These are phyloP conservation scores for Colletotrichum neosansevieriae DNA, from an alignment of 2,329 filamentous ascomycete species.

Conservation along the genomic window DNA sequence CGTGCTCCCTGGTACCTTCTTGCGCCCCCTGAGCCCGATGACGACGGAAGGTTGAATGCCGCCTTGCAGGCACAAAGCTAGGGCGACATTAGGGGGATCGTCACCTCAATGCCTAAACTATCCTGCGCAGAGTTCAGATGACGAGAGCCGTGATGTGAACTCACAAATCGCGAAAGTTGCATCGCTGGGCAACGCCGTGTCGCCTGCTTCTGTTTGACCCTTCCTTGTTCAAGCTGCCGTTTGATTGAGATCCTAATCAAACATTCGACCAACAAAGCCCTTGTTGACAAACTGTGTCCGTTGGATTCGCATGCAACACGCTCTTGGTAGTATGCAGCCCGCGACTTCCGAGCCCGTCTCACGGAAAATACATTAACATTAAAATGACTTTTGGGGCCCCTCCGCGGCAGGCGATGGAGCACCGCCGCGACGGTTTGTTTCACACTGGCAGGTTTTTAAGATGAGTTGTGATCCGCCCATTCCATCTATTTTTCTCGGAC, in stretches of 20 bases:
- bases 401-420: slow-evolving; percentile 16
- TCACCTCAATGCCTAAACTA: no score
- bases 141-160: neutral
- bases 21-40: slow-evolving; percentile 20
- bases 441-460: slow-evolving; percentile 36
- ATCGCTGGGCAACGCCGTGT: slow-evolving; percentile 1
- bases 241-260: neutral
- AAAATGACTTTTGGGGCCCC: slow-evolving; percentile 31
- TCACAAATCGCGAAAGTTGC: neutral
- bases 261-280: slow-evolving; percentile 13
- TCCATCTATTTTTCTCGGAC: slow-evolving; percentile 3
- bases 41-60: slow-evolving; percentile 30
- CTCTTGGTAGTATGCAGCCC: slow-evolving; percentile 18
- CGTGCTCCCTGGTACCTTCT: slow-evolving; percentile 1
- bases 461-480: slow-evolving; percentile 31
- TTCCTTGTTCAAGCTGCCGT: slow-evolving; percentile 6
- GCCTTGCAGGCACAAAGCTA: slow-evolving; percentile 32
- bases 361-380: slow-evolving; percentile 30
- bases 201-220: neutral
- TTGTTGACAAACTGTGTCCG: slow-evolving; percentile 15
- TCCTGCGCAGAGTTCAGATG: neutral
- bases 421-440: slow-evolving; percentile 33
- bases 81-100: neutral
- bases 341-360: neutral
- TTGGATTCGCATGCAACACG: slow-evolving; percentile 8